Percentiles rank a stretch among this genome's conserved stretches.
Evolutionary conservation across 441 rosid genomes (phyloP).

Genomic region (Macaranga tanarius): DNA sequence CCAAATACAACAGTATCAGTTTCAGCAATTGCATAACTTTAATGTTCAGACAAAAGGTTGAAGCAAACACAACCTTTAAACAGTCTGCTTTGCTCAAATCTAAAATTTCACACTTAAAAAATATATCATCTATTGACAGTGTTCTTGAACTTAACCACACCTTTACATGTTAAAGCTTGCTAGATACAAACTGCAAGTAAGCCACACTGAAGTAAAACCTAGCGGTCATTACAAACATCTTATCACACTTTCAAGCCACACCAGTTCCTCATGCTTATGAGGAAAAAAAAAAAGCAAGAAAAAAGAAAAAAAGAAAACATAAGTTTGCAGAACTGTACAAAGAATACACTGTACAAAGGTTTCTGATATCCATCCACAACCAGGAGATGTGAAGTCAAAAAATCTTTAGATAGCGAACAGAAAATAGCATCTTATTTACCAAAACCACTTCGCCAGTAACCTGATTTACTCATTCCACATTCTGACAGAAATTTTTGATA

Average conservation of each 20-base stretch:
- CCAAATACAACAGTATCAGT: no score
- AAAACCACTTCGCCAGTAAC: constrained; percentile 40
- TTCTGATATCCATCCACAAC: background rate
- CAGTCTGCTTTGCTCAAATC: background rate
- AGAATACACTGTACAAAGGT: background rate
- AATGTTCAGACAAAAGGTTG: no score
- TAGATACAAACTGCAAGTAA: background rate
- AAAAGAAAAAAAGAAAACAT: no score
- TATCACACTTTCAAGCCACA: background rate
- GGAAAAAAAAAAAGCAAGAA: background rate
- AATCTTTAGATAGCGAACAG: background rate
- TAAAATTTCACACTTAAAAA: background rate
- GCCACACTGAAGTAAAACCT: background rate
- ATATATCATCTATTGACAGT: background rate
- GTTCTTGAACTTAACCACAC: background rate
- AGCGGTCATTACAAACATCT: background rate
- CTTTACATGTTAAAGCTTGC: background rate
- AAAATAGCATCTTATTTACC: constrained; percentile 17
- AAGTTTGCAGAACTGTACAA: background rate
- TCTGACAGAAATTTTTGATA: constrained; percentile 41
- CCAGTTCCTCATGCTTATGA: background rate
- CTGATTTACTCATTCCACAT: constrained; percentile 41
- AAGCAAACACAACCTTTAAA: background rate
- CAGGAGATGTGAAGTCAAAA: background rate
- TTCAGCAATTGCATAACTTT: no score